Evolutionary conservation across 78 protist genomes (phyloP), one percentile per base, ranked within the genome.

Genomic region (Dictyostelium citrinum): DNA sequence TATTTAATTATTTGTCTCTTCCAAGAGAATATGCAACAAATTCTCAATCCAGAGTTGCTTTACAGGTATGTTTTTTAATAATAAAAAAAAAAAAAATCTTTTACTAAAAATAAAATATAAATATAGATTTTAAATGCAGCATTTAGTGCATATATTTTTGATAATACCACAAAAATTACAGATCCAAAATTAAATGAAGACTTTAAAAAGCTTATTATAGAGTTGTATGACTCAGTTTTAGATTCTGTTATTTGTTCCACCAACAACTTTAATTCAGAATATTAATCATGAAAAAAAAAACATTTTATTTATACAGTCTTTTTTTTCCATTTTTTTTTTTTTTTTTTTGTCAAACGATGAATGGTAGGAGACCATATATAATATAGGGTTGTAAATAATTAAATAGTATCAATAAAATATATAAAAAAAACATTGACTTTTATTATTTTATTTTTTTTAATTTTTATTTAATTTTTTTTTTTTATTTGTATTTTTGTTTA

Each of bases 11-110:
- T 31, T 64, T 88, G 10, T 24, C 80, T 9, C 51, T 88, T 16
- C 93, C 93, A 51, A 60, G 68, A 24, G 72, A 78, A 29, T 85
- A 64, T 61, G 58, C 78, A 20, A 27, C 33, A 45, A 45, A 82
- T n/a, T n/a, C 84, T 22, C 93, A 88, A 45, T 83, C 77, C 12
- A 76, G 85, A 68, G 93, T 88, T 31, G 93, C 93, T 68, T 76
- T 88, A 22, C 93, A 88, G 33, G 90, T 71, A 61, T 24, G 41
- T 82, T 35, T 14, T 41, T 6, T 4, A 31, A 45, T 14, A 55
- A 78, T 14, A 55, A 55, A 55, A 55, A 55, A 55, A 43, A 39
- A 67, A 37, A 37, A 64, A 82, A 39, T 37, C 60, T 9, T n/a
- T 24, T 7, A 27, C 20, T 55, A 58, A 80, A 41, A 17, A 79